A percentile compares a stretch with the other conserved stretches of the same genome.
Evolutionary conservation across 2,329 filamentous ascomycete genomes (phyloP).

Genomic region (Cadophora sp.): DNA sequence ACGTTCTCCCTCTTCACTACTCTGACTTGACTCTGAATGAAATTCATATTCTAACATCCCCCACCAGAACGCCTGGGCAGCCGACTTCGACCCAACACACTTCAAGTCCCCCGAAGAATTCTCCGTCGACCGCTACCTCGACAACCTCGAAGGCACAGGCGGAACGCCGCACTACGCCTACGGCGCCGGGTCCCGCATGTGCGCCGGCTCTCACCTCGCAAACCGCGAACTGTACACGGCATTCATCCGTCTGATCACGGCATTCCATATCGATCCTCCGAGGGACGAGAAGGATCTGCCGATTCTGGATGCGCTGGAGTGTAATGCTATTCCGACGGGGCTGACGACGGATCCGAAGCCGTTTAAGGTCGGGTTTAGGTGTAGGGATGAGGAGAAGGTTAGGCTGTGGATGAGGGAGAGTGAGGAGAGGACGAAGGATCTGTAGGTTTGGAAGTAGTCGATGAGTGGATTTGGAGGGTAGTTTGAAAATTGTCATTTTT

Average conservation of each 20-base stretch:
- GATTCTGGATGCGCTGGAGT: conserved; percentile 62
- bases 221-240: conserved; percentile 69
- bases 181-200: conserved; percentile 69
- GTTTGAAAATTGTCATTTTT: background rate
- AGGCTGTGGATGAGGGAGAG: conserved; percentile 59
- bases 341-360: conserved; percentile 67
- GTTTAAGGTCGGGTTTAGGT: conserved; percentile 63
- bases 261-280: conserved; percentile 60
- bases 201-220: conserved; percentile 66
- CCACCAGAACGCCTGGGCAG: conserved; percentile 71
- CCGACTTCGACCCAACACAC: conserved; percentile 73
- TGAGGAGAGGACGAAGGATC: conserved; percentile 39
- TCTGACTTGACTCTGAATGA: background rate
- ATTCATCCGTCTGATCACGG: conserved; percentile 63
- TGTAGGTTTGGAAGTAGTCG: conserved; percentile 2
- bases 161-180: conserved; percentile 69
- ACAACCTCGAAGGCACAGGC: conserved; percentile 54
- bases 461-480: background rate
- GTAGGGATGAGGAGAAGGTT: conserved; percentile 53
- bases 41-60: conserved; percentile 31
- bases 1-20: conserved; percentile 25
- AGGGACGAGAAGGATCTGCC: conserved; percentile 55
- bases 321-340: conserved; percentile 61
- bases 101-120: conserved; percentile 70
- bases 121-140: conserved; percentile 74